Evolutionary conservation across 2,329 filamentous ascomycete genomes (phyloP), one percentile per base, ranked within the genome.

Genomic region (Colletotrichum ledebouriae): DNA sequence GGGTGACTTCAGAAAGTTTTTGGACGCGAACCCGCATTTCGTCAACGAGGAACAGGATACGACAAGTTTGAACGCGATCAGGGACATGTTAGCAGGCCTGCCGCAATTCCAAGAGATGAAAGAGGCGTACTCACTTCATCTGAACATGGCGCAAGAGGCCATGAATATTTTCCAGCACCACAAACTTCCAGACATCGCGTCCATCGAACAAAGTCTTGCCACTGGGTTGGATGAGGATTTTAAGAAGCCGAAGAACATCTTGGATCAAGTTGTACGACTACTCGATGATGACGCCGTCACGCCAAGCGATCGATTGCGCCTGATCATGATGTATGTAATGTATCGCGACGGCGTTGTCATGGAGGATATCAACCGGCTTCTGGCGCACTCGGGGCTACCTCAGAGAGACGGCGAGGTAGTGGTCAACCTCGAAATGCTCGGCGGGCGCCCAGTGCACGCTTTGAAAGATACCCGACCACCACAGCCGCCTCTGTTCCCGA

Each of bases 91-190:
- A 81, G 96, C 94, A 13, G 95, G 94, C 9, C 82, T 99, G 67
- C 94, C 94, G 12, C 93, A 98, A 76, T 99, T 98, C 75, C 93
- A 97, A 75, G 92, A 97, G 79, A 93, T 96, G 85, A 98, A 98
- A 78, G 94, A 97, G 76, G 91, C 93, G 2, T 99, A 98, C 78
- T 96, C 94, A 0, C 83, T 99, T 61, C 96, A 99, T 79, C 84
- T 99, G 47, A 95, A 90, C 73, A 98, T 99, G 95, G 96, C 96
- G 2, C 92, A 98, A 77, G 94, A 97, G 77, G 97, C 94, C 77
- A 98, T 98, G 94, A 94, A 94, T 73, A 88, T 92, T 42, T 99
- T 99, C 74, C 90, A 97, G 76, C 84, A 89, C 59, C 88, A 91
- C 77, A 97, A 97, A 76, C 85, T 99, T 6, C 87, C 92, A 6